A percentile compares a stretch with the other conserved stretches of the same genome.
Evolutionary conservation across 2,329 filamentous ascomycete species (phyloP).

Genomic region (Arthroderma sp.): DNA sequence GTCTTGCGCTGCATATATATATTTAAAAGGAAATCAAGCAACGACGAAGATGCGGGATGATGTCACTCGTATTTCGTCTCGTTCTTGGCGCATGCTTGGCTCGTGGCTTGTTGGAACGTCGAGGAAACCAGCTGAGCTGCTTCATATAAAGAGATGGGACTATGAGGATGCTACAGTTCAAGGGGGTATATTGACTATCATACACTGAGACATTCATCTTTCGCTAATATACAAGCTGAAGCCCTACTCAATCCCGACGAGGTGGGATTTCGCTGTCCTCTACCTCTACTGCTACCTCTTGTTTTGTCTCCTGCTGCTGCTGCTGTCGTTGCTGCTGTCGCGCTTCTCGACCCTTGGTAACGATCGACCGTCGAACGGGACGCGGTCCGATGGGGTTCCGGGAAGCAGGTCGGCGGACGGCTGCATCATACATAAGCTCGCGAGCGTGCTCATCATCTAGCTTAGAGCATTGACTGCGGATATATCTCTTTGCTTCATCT

Average conservation of each 20-base stretch:
- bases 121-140: neutral
- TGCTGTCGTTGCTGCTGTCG: neutral
- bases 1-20: neutral
- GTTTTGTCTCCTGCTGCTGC: no score
- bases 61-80: neutral
- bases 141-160: neutral
- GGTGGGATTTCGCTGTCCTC: neutral
- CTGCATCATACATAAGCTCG: slow-evolving; percentile 22
- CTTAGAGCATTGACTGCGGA: slow-evolving; percentile 21
- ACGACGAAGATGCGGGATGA: neutral
- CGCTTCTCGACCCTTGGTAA: neutral
- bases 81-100: neutral
- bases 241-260: neutral
- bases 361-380: neutral
- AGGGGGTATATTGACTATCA: neutral
- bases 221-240: neutral
- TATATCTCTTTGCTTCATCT: slow-evolving; percentile 19
- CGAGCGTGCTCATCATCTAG: slow-evolving; percentile 24
- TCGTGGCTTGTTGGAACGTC: neutral
- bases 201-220: neutral
- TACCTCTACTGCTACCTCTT: neutral
- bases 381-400: slow-evolving; percentile 4
- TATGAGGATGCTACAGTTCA: neutral
- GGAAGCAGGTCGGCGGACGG: slow-evolving; percentile 16
- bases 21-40: neutral